Evolutionary conservation across 1,139 yeast species (phyloP).

Genomic region (Saccharomycopsis crataegensis): DNA sequence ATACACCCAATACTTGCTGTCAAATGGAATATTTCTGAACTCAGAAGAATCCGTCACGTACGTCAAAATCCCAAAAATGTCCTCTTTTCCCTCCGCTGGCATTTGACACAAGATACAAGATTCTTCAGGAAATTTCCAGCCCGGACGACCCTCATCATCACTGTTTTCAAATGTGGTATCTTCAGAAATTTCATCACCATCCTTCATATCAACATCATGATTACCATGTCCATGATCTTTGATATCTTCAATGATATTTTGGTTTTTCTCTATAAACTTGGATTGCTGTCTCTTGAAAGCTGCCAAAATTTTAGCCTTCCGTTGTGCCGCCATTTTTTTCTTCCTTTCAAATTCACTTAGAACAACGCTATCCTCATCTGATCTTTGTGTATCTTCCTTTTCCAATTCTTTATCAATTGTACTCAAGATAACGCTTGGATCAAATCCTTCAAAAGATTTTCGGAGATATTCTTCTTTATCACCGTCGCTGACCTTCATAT

Average conservation of each 20-base stretch:
- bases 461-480: background rate
- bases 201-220: slow-evolving; percentile 27
- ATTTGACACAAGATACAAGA: slow-evolving; percentile 87
- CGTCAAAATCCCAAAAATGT: slow-evolving; percentile 70
- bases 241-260: background rate
- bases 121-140: slow-evolving; percentile 72
- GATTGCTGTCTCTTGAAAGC: slow-evolving; percentile 74
- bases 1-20: slow-evolving; percentile 56
- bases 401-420: slow-evolving; percentile 12
- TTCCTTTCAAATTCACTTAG: slow-evolving; percentile 39
- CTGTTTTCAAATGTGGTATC: slow-evolving; percentile 17
- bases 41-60: slow-evolving; percentile 53
- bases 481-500: slow-evolving; percentile 21
- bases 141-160: slow-evolving; percentile 19
- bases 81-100: slow-evolving; percentile 53
- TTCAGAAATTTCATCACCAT: slow-evolving; percentile 29
- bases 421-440: background rate
- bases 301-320: slow-evolving; percentile 67
- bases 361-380: background rate
- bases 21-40: slow-evolving; percentile 57
- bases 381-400: slow-evolving; percentile 18
- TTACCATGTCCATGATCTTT: slow-evolving; percentile 17
- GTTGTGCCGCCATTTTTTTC: slow-evolving; percentile 61
- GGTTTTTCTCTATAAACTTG: slow-evolving; percentile 51
- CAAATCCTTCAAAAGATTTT: background rate